Evolutionary conservation across 1,284 basidiomycete species (phyloP), one percentile per base, ranked within the genome.

Genomic region (Pyrrhoderma lamaoense): DNA sequence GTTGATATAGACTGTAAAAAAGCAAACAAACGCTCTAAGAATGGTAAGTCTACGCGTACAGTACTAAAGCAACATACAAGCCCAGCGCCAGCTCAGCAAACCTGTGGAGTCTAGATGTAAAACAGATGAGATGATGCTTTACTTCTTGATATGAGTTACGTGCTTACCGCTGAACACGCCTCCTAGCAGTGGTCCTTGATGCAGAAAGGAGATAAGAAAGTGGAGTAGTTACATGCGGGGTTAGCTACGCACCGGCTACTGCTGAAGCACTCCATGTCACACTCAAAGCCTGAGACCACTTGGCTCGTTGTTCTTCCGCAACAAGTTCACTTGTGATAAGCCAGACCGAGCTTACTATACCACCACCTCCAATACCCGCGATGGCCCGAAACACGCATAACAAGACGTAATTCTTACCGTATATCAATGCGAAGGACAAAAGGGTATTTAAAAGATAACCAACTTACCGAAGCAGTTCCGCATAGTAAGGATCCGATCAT

Each of bases 261-360:
- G 87, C 87, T 45, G 87, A 90, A 61, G 81, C 84, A 55, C 82
- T 81, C 87, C 87, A 90, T 37, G 87, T 89, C 49, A 88, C 65
- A 58, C 85, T 89, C 37, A 89, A 72, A 19, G 85, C 85, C 64
- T 85, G 83, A 8, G 85, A 87, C 88, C 85, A 90, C 62, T 80
- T 85, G 46, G 86, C 81, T 54, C 85, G 77, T 55, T 75, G 70
- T 56, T 70, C 71, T 35, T 78, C 73, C 60, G 80, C 77, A 38
- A 89, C 85, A 55, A 89, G 80, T 63, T 89, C 86, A 58, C 85
- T 76, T 46, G 85, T 88, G 55, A 90, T 83, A 21, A 86, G 77
- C 87, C 87, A 90, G 40, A 90, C 86, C 42, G 82, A 74, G 58
- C 77, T 80, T 42, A 89, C 87, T 56, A 90, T 89, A 8, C 87